Percentiles rank a stretch among this genome's conserved stretches.
phyloP scores from a whole-genome alignment of 352 stramenopile genomes.

The Phytopythium montanum region DNA sequence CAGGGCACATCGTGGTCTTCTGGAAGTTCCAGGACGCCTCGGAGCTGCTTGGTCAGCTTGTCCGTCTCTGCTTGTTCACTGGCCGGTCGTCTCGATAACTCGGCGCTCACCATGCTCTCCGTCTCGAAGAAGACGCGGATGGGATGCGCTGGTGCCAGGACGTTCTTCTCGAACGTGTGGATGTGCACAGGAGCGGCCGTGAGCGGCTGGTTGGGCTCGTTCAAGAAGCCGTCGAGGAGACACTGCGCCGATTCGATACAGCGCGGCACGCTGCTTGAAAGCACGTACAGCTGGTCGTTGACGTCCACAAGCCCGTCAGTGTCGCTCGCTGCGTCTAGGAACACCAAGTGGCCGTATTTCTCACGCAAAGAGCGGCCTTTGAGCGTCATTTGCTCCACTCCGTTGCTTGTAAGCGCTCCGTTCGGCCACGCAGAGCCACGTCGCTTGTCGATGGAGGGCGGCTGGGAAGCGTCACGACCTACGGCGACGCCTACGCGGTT shows the following conservation, averaged over 20 bases:
- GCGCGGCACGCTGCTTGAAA: conserved; percentile 71
- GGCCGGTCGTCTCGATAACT: conserved; percentile 27
- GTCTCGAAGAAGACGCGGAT: conserved; percentile 73
- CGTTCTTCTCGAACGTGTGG: conserved; percentile 62
- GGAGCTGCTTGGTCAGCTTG: conserved; percentile 32
- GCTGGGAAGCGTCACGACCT: conserved; percentile 35
- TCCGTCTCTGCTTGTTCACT: conserved; percentile 29
- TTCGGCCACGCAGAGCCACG: conserved; percentile 43
- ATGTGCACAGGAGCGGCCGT: conserved; percentile 42
- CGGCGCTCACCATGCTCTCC: conserved; percentile 53
- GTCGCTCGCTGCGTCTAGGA: not conserved
- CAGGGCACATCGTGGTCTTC: conserved; percentile 51
- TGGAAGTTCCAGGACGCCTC: conserved; percentile 40
- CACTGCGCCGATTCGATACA: conserved; percentile 79
- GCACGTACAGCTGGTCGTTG: conserved; percentile 61
- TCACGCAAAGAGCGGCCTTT: conserved; percentile 49
- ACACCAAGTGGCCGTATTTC: conserved; percentile 44
- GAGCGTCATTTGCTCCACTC: conserved; percentile 63
- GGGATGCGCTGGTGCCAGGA: conserved; percentile 54
- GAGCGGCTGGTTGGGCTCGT: conserved; percentile 13
- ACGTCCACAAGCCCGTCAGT: conserved; percentile 5
- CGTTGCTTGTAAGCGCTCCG: conserved; percentile 57
- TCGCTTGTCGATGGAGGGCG: conserved; percentile 36
- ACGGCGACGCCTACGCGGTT: conserved; percentile 44
- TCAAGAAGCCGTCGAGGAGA: conserved; percentile 69